Conservation (phyloP, 305 asterid species). For the Vinca major region DNA sequence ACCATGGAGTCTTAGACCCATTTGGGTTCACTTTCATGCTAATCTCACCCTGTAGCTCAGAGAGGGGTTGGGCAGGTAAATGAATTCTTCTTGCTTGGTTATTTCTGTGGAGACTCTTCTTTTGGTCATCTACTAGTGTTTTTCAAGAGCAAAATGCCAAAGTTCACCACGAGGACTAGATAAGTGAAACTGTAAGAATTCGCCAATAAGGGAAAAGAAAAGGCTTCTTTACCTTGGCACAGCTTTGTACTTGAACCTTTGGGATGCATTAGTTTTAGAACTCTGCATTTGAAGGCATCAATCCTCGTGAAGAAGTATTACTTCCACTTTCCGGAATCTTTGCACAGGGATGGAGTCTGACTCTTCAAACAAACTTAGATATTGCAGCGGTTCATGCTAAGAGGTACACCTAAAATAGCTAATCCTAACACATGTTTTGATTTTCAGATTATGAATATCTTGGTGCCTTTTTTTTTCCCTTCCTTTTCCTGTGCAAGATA, state of each 20-base stretch:
- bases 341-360: neutral
- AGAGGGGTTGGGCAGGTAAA: conserved; percentile 1
- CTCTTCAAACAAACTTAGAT: neutral
- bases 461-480: neutral
- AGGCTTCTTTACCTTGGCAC: neutral
- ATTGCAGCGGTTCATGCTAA: neutral
- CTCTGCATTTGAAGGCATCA: neutral
- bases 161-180: neutral
- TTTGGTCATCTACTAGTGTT: neutral
- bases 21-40: neutral
- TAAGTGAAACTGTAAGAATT: neutral
- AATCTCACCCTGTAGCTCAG: neutral
- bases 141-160: neutral
- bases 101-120: neutral
- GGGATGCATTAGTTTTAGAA: neutral
- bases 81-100: neutral
- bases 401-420: neutral
- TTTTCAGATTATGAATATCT: neutral
- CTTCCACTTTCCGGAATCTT: neutral
- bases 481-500: neutral
- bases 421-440: neutral
- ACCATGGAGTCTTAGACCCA: neutral
- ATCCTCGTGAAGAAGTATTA: neutral
- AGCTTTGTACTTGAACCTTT: neutral
- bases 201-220: neutral